Evolutionary conservation across 306 rosid species (phyloP).

Genomic region (Vigna angularis): DNA sequence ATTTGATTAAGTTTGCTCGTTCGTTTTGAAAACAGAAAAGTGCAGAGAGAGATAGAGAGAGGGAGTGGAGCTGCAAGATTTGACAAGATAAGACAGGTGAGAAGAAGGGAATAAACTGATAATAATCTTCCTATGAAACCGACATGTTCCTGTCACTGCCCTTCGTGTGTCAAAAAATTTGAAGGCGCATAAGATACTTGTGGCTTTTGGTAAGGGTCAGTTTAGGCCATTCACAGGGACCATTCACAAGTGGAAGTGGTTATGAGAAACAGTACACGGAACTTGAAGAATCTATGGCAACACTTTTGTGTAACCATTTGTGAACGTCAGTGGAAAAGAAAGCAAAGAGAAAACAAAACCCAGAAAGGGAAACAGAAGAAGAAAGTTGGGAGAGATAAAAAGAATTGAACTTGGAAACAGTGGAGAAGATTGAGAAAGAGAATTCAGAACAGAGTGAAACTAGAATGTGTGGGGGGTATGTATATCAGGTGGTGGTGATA

Average conservation of each 20-base stretch:
- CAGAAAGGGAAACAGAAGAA: neutral
- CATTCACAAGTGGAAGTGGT: neutral
- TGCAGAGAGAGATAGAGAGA: neutral
- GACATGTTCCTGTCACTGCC: conserved; percentile 30
- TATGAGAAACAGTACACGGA: conserved; percentile 52
- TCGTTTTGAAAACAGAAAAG: conserved; percentile 7
- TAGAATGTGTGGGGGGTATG: neutral
- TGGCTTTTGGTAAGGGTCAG: conserved; percentile 36
- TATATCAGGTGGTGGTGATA: neutral
- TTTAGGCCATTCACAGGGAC: conserved; percentile 41
- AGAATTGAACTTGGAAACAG: neutral
- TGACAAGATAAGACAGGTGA: conserved; percentile 40
- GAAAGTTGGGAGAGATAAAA: neutral
- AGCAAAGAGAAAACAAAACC: neutral
- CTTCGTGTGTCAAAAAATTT: conserved; percentile 24
- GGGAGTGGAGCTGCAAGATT: conserved; percentile 38
- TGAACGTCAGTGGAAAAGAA: conserved; percentile 22
- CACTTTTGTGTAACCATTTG: conserved; percentile 42
- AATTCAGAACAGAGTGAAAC: neutral
- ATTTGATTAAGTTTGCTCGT: conserved; percentile 42
- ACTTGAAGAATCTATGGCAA: conserved; percentile 68
- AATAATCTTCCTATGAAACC: conserved; percentile 25
- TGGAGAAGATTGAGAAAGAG: neutral
- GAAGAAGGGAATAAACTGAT: conserved; percentile 18
- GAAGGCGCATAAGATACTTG: conserved; percentile 20